Base-by-base conservation (phyloP, 306 rosid species). In the Myrica gale region DNA sequence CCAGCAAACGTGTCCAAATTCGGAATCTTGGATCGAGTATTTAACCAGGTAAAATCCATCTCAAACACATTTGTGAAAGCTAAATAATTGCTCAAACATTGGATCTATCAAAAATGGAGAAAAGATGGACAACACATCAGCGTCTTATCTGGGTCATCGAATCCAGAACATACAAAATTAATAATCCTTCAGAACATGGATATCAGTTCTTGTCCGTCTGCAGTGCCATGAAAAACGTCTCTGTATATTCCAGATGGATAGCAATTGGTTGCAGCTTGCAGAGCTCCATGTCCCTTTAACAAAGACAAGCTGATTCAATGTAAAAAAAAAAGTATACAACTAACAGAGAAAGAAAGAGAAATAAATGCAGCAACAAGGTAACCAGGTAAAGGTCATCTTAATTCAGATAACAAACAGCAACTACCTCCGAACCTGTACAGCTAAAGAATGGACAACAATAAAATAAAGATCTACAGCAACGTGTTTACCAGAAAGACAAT, bases 241-340 rank as follows among this genome's bases (percentile, higher is more conserved):
- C 50, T 82, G 1, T 26, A 69, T 81, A 53, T 74, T 47, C 65
- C 74, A 12, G 74, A 32, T 48, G 60, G 73, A 70, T 73, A 71
- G 74, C 71, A 17, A 61, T 44, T 21, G 47, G 77, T 39, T 68
- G 72, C 70, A 60, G 69, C 76, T 53, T 46, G 15, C 76, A 12
- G 47, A 62, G 78, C 77, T 75, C 75, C 84, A 75, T 55, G 70
- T 75, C 65, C 84, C 88, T 86, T 79, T 63, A 4, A 74, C 61
- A 12, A 69, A 68, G 10, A 68, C 10, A 5, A 47, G 71, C 65
- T 70, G 5, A 54, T 52, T 39, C 3, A 1, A 3, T 15, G 0
- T 47, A 0, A 47, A 47, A 47, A 12, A 26, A 32, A 32, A 0
- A 32, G 3, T 2, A 32, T 0, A 32, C 37, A 32, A 0, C 37